Evolutionary conservation across 192 early-diverging fungal species (phyloP).

Genomic region (Coemansia sp.): DNA sequence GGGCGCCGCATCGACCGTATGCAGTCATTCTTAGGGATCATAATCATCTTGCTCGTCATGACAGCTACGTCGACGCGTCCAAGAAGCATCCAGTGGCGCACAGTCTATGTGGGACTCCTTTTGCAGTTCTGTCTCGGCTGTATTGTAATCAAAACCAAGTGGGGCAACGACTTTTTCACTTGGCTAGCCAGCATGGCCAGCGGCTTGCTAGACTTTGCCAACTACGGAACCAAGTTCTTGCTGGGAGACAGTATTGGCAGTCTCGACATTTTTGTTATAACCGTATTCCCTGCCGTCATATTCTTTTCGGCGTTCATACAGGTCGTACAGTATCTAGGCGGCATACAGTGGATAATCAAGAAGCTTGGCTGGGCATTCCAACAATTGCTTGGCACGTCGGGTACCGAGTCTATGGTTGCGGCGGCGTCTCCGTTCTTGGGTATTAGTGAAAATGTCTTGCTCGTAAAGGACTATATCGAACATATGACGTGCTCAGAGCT

Average conservation of each 20-base stretch:
- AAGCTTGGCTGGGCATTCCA: slow-evolving; percentile 68
- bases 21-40: slow-evolving; percentile 75
- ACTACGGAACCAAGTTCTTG: slow-evolving; percentile 71
- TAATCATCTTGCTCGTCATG: slow-evolving; percentile 58
- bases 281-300: slow-evolving; percentile 82
- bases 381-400: slow-evolving; percentile 72
- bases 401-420: slow-evolving; percentile 83
- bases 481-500: slow-evolving; percentile 86
- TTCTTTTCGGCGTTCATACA: slow-evolving; percentile 89
- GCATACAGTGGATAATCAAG: slow-evolving; percentile 78
- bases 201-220: slow-evolving; percentile 68
- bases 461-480: slow-evolving; percentile 80
- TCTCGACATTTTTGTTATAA: slow-evolving; percentile 62
- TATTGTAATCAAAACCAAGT: slow-evolving; percentile 72
- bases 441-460: slow-evolving; percentile 77
- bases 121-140: slow-evolving; percentile 81
- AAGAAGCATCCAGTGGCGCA: slow-evolving; percentile 72
- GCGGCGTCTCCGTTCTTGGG: slow-evolving; percentile 87
- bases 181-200: slow-evolving; percentile 64
- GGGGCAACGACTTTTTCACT: slow-evolving; percentile 74
- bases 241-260: slow-evolving; percentile 59
- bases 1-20: slow-evolving; percentile 71
- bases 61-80: slow-evolving; percentile 64
- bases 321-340: slow-evolving; percentile 80
- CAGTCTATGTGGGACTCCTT: slow-evolving; percentile 68